Evolutionary conservation across 805 yeast genomes (phyloP).

Genomic region (Dipodascus geniculatus): DNA sequence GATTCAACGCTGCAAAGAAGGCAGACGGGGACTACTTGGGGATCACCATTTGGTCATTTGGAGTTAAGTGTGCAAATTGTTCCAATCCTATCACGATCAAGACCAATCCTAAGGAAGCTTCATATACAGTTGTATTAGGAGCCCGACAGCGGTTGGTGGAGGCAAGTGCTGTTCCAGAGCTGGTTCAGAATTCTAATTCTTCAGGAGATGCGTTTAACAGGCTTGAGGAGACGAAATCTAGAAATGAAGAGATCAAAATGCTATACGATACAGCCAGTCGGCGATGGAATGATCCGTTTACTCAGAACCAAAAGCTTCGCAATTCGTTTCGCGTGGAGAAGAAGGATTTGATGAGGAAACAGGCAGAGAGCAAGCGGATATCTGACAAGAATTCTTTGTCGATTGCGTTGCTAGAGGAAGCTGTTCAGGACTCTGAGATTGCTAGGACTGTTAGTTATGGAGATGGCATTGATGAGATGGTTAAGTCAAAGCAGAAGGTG

Average conservation of each 20-base stretch:
- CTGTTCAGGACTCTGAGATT: neutral
- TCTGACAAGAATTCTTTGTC: neutral
- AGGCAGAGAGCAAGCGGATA: neutral
- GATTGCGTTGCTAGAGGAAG: neutral
- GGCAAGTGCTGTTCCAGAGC: neutral
- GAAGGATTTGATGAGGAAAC: neutral
- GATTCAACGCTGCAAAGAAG: slow-evolving; percentile 25
- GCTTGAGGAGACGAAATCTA: neutral
- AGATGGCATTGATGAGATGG: neutral
- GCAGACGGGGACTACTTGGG: slow-evolving; percentile 20
- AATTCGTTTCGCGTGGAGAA: neutral
- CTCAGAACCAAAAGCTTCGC: neutral
- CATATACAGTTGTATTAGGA: slow-evolving; percentile 17
- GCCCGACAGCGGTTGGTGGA: slow-evolving; percentile 13
- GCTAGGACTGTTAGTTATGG: neutral
- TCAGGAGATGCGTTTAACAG: neutral
- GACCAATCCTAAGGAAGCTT: slow-evolving; percentile 24
- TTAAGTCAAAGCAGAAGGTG: neutral
- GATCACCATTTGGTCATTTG: slow-evolving; percentile 21
- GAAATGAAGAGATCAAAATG: neutral
- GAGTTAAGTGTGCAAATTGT: slow-evolving; percentile 22
- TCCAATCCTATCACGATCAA: slow-evolving; percentile 16
- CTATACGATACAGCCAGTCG: neutral
- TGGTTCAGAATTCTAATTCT: slow-evolving; percentile 17
- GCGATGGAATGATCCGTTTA: neutral